Percentiles rank a stretch among this genome's conserved stretches.
phyloP scores from a whole-genome alignment of 75 land plant species.

The Picea sitchensis region DNA sequence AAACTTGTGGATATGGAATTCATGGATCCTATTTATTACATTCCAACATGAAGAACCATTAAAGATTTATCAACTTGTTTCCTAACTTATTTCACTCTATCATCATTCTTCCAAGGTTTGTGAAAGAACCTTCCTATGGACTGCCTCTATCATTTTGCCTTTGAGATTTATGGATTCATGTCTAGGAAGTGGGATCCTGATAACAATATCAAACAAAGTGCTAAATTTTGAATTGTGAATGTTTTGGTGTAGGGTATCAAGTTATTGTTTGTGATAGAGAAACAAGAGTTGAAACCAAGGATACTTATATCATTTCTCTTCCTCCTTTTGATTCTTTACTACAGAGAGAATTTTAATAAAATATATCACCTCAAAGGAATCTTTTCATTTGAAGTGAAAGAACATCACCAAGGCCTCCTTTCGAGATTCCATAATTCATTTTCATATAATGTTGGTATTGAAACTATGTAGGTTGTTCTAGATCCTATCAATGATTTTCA shows the following conservation, averaged over 20 bases:
- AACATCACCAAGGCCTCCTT: too few relatives aligned
- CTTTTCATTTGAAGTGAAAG: too few relatives aligned
- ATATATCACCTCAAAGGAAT: too few relatives aligned
- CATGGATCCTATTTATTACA: slow-evolving; percentile 86
- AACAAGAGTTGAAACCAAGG: slow-evolving; percentile 19
- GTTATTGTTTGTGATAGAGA: slow-evolving; percentile 10
- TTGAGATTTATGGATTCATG: not conserved
- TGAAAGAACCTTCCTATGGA: not conserved
- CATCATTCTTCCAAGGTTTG: slow-evolving; percentile 71
- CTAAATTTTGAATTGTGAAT: not conserved
- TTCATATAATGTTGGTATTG: too few relatives aligned
- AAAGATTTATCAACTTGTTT: slow-evolving; percentile 82
- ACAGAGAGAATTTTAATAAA: too few relatives aligned
- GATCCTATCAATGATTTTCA: too few relatives aligned
- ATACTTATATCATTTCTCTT: slow-evolving; percentile 35
- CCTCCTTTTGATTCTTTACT: slow-evolving; percentile 16
- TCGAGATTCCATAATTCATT: too few relatives aligned
- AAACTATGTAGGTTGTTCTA: too few relatives aligned
- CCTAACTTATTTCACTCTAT: slow-evolving; percentile 64
- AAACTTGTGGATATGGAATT: not conserved
- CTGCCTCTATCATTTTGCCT: too few relatives aligned
- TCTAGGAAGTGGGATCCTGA: not conserved
- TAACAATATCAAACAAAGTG: too few relatives aligned
- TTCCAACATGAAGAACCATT: slow-evolving; percentile 74
- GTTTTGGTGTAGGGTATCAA: not conserved